phyloP scores from a whole-genome alignment of 2,329 filamentous ascomycete species.

The Trichophyton schoenleinii region DNA sequence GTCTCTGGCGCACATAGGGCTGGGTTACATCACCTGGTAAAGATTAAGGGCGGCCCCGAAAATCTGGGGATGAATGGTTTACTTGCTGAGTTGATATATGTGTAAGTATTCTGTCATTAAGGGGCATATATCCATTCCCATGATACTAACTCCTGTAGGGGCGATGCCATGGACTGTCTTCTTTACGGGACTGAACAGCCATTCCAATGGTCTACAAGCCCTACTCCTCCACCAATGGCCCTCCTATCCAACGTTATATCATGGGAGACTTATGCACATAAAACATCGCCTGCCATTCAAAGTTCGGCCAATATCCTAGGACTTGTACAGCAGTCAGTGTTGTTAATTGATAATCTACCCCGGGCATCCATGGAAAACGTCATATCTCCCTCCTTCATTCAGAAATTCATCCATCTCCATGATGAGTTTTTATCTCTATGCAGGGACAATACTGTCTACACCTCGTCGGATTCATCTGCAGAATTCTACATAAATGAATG shows the following conservation, averaged over 20 bases:
- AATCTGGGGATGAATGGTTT: slow-evolving; percentile 7
- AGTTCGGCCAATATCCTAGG: background rate
- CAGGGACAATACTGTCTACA: background rate
- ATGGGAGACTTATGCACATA: background rate
- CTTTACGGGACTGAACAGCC: background rate
- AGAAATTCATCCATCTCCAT: background rate
- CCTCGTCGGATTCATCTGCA: background rate
- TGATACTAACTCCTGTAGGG: background rate
- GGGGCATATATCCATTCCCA: background rate
- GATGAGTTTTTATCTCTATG: background rate
- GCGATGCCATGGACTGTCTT: background rate
- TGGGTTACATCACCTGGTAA: slow-evolving; percentile 7
- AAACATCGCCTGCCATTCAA: background rate
- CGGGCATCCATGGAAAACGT: background rate
- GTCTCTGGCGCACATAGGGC: background rate
- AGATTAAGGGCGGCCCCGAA: slow-evolving; percentile 3
- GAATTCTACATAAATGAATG: background rate
- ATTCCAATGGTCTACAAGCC: background rate
- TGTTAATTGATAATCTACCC: background rate
- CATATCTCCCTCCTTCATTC: background rate
- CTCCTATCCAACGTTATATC: background rate
- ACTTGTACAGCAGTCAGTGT: background rate
- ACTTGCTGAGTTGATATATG: slow-evolving; percentile 6
- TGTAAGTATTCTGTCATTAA: slow-evolving; percentile 3
- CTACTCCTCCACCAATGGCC: background rate